These are phyloP conservation scores for Malassezia pachydermatis DNA, from an alignment of 1,284 basidiomycete genomes.

Conservation along the genomic window DNA sequence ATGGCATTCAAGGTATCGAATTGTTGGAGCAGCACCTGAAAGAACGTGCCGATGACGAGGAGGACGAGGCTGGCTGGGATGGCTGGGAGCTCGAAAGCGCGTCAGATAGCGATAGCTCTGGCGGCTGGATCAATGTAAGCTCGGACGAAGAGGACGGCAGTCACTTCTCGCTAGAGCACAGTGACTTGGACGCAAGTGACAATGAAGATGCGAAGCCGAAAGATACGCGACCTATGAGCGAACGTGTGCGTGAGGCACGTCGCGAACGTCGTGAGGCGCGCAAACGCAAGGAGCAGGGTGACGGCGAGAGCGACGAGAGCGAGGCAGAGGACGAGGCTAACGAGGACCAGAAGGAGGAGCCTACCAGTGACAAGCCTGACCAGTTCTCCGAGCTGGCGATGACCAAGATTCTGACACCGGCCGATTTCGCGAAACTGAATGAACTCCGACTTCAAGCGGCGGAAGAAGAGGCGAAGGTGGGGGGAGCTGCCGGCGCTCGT, in stretches of 20 bases:
- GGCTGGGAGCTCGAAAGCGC: constrained; percentile 76
- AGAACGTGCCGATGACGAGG: constrained; percentile 49
- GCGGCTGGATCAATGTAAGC: constrained; percentile 72
- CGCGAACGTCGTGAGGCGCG: constrained; percentile 23
- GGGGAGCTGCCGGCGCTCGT: constrained; percentile 30
- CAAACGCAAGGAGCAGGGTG: constrained; percentile 27
- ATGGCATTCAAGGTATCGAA: constrained; percentile 70
- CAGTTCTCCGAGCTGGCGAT: constrained; percentile 54
- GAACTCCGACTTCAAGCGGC: constrained; percentile 71
- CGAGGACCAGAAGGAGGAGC: constrained; percentile 24
- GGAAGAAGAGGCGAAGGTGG: constrained; percentile 54
- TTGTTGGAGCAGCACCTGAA: constrained; percentile 43
- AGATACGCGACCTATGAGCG: constrained; percentile 15
- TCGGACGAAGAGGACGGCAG: constrained; percentile 60
- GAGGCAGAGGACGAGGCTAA: constrained; percentile 33
- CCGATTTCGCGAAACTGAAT: constrained; percentile 86
- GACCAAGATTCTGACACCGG: constrained; percentile 92
- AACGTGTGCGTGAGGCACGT: constrained; percentile 24
- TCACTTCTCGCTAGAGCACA: constrained; percentile 56
- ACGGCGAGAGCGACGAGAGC: constrained; percentile 36
- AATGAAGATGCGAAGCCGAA: constrained; percentile 15
- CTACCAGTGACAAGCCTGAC: constrained; percentile 19
- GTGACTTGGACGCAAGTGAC: constrained; percentile 57
- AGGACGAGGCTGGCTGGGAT: constrained; percentile 67
- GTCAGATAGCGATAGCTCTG: constrained; percentile 53